Base-by-base conservation (phyloP, 495 filamentous ascomycete species). In the Choiromyces venosus region DNA sequence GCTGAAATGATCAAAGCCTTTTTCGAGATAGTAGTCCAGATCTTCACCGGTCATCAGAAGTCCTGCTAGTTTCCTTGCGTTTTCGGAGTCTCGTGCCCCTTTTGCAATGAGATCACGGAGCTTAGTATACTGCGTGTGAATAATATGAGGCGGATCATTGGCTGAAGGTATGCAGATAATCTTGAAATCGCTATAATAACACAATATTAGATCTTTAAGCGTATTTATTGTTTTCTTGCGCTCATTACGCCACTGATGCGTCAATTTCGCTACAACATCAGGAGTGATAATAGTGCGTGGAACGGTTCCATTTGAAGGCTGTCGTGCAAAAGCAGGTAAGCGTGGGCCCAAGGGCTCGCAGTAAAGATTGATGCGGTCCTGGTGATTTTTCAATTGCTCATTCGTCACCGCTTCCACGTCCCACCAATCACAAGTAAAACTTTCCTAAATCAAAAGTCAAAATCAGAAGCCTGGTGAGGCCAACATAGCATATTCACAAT, bases 1-100 rank as follows among this genome's bases (percentile, higher is more conserved):
- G n/a, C 71, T 75, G 65, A 79, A 79, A 33, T 79, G 78, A 14
- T 79, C 72, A 61, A 79, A 79, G 29, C 76, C 76, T 25, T 70
- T 67, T 16, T 71, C 67, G 46, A 79, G 76, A 38, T 79, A 79
- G 35, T 70, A 42, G 33, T 79, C 68, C 25, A 79, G 52, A 19
- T 79, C 76, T 33, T 79, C 76, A 25, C 78, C 76, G 1, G 78
- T 79, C 76, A 79, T 75, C n/a, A 79, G 70, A 56, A 79, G 76
- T 8, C 78, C 78, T 29, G 73, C 69, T 42, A 69, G 71, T 71
- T 72, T 65, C 21, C 78, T 75, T n/a, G 71, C 40, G n/a, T 79
- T 65, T 7, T 74, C 66, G 35, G 78, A 74, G 64, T 71, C 70
- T 37, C 46, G 52, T n/a, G 78, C 75, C 3, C 76, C 76, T 35